Evolutionary conservation across 148 eudicot species (phyloP).

Genomic region (Euryodendron excelsum): DNA sequence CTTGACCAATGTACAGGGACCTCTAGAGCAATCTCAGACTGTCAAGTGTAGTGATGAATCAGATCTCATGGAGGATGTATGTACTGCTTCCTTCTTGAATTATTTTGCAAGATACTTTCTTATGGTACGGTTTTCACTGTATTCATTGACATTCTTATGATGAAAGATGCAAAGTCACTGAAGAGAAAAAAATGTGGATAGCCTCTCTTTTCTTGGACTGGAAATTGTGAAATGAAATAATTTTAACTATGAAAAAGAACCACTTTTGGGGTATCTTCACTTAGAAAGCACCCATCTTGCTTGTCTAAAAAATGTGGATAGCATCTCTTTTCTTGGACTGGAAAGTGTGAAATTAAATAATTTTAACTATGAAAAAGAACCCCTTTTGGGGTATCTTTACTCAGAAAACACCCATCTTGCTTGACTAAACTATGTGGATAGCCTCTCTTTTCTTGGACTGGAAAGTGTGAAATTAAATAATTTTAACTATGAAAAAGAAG

Average conservation of each 20-base stretch:
- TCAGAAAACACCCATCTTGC: neutral
- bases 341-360: no score
- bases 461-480: no score
- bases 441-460: neutral
- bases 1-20: constrained; percentile 10
- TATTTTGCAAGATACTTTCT: neutral
- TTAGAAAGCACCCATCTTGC: neutral
- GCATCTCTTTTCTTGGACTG: neutral
- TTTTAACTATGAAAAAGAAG: neutral
- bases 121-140: neutral
- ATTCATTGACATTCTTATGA: neutral
- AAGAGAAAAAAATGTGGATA: neutral
- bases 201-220: neutral
- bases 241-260: neutral
- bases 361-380: neutral
- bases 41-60: constrained; percentile 17
- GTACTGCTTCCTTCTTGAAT: constrained; percentile 10
- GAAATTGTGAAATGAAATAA: no score
- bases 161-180: neutral
- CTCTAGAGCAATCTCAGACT: constrained; percentile 21
- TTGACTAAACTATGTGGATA: no score
- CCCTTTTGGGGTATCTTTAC: neutral
- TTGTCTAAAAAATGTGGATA: no score
- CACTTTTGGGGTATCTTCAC: neutral
- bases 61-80: constrained; percentile 44